Percentiles rank a stretch among this genome's conserved stretches.
These are phyloP conservation scores for Echria macrotheca DNA, from an alignment of 495 filamentous ascomycete genomes.

Conservation along the genomic window DNA sequence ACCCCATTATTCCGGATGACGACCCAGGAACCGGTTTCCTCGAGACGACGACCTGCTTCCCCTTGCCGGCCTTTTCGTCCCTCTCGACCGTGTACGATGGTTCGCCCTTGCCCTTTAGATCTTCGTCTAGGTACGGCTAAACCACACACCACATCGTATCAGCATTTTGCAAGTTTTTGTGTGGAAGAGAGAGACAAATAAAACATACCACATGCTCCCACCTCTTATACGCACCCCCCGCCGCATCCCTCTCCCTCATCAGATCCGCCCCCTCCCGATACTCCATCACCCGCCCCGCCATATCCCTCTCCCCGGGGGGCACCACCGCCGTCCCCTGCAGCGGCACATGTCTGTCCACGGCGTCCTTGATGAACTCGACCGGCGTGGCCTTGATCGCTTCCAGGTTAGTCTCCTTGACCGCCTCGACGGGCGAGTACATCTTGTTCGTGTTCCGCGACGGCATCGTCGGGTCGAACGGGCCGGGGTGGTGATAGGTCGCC, in stretches of 20 bases:
- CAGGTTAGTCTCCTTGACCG: conserved; percentile 64
- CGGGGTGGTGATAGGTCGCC: conserved; percentile 77
- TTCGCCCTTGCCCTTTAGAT: conserved; percentile 77
- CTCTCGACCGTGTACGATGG: conserved; percentile 62
- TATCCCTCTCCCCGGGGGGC: conserved; percentile 64
- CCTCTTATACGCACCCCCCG: conserved; percentile 58
- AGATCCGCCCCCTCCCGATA: conserved; percentile 86
- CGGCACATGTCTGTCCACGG: conserved; percentile 68
- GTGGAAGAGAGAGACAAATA: no score
- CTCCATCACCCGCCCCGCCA: conserved; percentile 60
- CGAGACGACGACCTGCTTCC: no score
- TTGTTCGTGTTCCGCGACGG: conserved; percentile 62
- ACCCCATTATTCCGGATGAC: no score
- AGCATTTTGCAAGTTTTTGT: no score
- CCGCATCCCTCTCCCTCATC: conserved; percentile 61
- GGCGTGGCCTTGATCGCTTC: conserved; percentile 83
- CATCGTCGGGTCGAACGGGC: conserved; percentile 83
- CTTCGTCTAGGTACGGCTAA: conserved; percentile 63
- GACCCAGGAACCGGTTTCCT: no score
- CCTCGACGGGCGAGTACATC: conserved; percentile 67
- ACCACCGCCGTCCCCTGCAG: conserved; percentile 76
- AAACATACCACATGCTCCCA: conserved; percentile 65
- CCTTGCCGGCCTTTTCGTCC: no score
- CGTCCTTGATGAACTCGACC: conserved; percentile 68
- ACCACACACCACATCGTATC: no score